These are phyloP conservation scores for Claviceps quebecensis DNA, from an alignment of 2,329 filamentous ascomycete species.

Conservation along the genomic window DNA sequence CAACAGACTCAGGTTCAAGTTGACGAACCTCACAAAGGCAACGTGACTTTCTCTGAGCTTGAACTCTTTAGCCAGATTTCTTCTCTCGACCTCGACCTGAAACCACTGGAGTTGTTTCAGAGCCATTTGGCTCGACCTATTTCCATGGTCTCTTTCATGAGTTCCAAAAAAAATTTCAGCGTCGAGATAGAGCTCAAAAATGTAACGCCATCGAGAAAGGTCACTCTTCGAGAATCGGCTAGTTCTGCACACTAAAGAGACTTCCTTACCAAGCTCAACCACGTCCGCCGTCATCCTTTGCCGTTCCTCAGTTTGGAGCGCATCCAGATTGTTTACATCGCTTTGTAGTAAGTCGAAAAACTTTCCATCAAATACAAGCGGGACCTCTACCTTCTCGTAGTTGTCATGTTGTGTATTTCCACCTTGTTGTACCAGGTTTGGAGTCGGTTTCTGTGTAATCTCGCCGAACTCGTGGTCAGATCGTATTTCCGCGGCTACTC, in stretches of 20 bases:
- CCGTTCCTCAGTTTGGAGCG: constrained; percentile 53
- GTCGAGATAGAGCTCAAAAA: constrained; percentile 72
- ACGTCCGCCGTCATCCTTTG: constrained; percentile 50
- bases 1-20: constrained; percentile 63
- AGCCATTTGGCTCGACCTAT: constrained; percentile 50
- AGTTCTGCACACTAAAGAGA: constrained; percentile 52
- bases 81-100: constrained; percentile 48
- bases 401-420: constrained; percentile 1
- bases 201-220: constrained; percentile 61
- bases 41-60: constrained; percentile 50
- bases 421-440: constrained; percentile 1
- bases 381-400: constrained; percentile 48
- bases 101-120: constrained; percentile 58
- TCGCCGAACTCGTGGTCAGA: constrained; percentile 3
- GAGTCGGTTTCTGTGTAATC: background rate
- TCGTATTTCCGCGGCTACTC: constrained; percentile 35
- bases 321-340: constrained; percentile 56
- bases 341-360: constrained; percentile 67
- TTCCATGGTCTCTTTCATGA: constrained; percentile 55
- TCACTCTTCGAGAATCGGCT: constrained; percentile 49
- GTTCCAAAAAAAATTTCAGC: constrained; percentile 73
- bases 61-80: constrained; percentile 45
- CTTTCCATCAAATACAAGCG: constrained; percentile 60
- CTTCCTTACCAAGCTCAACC: constrained; percentile 45
- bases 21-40: constrained; percentile 55